Base-by-base conservation (phyloP, 257 asterid species). In the Rehmannia glutinosa region DNA sequence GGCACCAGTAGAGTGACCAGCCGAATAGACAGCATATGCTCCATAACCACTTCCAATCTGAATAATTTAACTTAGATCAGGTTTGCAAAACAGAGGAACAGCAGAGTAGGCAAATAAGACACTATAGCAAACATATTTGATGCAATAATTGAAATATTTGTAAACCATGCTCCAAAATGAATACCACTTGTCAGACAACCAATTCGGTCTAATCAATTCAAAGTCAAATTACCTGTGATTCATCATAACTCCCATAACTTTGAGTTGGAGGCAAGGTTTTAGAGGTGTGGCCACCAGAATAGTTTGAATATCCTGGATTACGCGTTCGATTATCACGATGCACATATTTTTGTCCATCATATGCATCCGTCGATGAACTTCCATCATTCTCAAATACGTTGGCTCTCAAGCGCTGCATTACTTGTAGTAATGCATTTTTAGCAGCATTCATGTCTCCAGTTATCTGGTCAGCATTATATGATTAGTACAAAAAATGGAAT, bases 391-490 rank as follows among this genome's bases (percentile, higher is more conserved):
- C 96, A 74, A 87, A 88, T 55, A 66, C 3, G 53, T 89, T 92
- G 65, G 77, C 75, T 73, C 97, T 87, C 81, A 92, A 78, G 11
- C 96, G 85, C 70, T 81, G 78, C 64, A 80, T 19, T 56, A 92
- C 88, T 86, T 82, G 97, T 57, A 83, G 67, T 51, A 92, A 67
- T 0, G 98, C 98, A 66, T 72, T 73, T 62, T 79, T 78, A 53
- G 93, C 91, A 53, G 87, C 87, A 76, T 75, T 82, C 35, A 63
- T 30, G 69, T 92, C 96, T 64, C 98, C 98, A 49, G 84, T 70
- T 71, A 92, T 86, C 98, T 92, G 82, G 13, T 38, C 73, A 61
- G 56, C 74, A 73, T 47, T 12, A 47, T 13, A 71, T 21, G 46
- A 41, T 50, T 25, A 36, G 28, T 61, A n/a, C n/a, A n/a, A n/a